Base-by-base conservation (phyloP, 768 basidiomycete species). In the Tulasnella sp. region DNA sequence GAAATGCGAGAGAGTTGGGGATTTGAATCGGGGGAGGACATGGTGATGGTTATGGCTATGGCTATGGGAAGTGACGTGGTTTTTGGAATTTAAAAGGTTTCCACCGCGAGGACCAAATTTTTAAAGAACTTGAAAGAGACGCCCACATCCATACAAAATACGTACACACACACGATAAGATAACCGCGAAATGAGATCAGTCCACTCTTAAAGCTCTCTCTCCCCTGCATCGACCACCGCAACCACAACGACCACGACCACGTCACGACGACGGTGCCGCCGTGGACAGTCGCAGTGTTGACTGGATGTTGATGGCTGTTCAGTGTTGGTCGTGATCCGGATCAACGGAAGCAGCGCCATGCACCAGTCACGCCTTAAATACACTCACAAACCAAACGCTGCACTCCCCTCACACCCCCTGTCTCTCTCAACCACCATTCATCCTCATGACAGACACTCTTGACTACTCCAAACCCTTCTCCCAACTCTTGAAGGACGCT, bases 341-440 rank as follows among this genome's bases (percentile, higher is more conserved):
- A 40, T 40, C 40, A 9, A 40, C 40, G 40, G 40, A 49, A 49
- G 49, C 22, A 6, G 49, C 49, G 49, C 49, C 49, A n/a, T n/a
- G 19, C n/a, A n/a, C n/a, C 49, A 49, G 49, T n/a, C 49, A 49
- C 49, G 49, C 49, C 49, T 49, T 49, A 49, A 49, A 49, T 49
- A n/a, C 49, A 49, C 49, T 4, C 45, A 49, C 49, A 49, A 49
- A 49, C 49, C 49, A 49, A 1, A 49, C 49, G 11, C 49, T n/a
- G 49, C 49, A 49, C 49, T n/a, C 49, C 40, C 11, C 11, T 49
- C 49, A 49, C 58, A 8, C 42, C 17, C 58, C 29, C 31, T 34
- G 29, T 64, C 58, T 64, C 19, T 29, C n/a, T 34, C 58, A 64
- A 34, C 58, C 29, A 34, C 83, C 87, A 81, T 85, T 93, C 88